These are phyloP conservation scores for Candida succiphila DNA, from an alignment of 805 yeast genomes.

Conservation along the genomic window DNA sequence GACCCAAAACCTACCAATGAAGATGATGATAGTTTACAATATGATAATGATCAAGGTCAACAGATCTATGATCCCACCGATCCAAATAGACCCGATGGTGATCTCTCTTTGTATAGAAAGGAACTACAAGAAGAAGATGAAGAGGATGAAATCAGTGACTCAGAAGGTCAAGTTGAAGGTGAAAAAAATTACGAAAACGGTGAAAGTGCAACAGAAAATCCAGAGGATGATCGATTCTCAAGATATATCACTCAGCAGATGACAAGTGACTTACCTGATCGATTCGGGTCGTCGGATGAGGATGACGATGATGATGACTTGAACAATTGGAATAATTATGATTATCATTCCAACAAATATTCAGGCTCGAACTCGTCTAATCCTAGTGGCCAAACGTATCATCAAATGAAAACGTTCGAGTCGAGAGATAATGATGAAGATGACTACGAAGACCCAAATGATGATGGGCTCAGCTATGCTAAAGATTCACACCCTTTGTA, in stretches of 20 bases:
- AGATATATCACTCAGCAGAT: conserved; percentile 71
- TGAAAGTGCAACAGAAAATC: conserved; percentile 16
- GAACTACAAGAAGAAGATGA: conserved; percentile 5
- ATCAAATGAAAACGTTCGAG: conserved; percentile 20
- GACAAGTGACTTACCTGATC: conserved; percentile 39
- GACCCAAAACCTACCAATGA: conserved; percentile 18
- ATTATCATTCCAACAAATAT: neutral
- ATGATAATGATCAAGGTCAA: conserved; percentile 19
- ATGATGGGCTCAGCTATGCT: conserved; percentile 68
- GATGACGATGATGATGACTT: conserved; percentile 38
- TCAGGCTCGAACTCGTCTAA: conserved; percentile 9
- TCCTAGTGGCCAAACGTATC: conserved; percentile 26
- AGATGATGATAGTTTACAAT: conserved; percentile 22
- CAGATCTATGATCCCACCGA: conserved; percentile 11
- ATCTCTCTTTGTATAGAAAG: neutral
- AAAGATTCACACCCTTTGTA: conserved; percentile 53
- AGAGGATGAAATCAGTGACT: conserved; percentile 4
- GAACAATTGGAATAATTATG: conserved; percentile 1
- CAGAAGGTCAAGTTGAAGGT: conserved; percentile 1
- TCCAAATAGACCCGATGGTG: conserved; percentile 8
- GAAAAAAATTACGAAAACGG: conserved; percentile 12
- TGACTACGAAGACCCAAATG: conserved; percentile 72
- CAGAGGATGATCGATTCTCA: conserved; percentile 45
- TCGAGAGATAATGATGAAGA: conserved; percentile 37
- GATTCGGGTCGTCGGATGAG: conserved; percentile 44